Evolutionary conservation across 1,284 basidiomycete genomes (phyloP).

Genomic region (Ceratobasidium sp.): DNA sequence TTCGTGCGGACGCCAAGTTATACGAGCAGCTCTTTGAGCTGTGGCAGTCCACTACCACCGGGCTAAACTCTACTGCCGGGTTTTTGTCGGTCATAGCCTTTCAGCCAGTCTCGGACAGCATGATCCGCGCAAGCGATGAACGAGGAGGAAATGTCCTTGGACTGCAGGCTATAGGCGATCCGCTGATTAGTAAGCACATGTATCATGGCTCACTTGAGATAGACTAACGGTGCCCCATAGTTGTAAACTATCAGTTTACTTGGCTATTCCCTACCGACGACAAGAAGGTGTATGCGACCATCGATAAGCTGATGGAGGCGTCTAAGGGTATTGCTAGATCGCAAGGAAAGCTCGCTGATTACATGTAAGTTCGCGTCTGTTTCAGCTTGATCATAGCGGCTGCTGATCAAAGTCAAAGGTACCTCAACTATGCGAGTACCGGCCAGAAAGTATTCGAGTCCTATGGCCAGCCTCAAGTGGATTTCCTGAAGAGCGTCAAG

Average conservation of each 20-base stretch:
- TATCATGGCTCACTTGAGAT: not conserved
- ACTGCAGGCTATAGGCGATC: not conserved
- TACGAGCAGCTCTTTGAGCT: constrained; percentile 1
- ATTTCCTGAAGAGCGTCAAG: no score
- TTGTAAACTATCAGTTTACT: constrained; percentile 16
- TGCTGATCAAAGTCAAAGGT: not conserved
- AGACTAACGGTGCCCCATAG: not conserved
- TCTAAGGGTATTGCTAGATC: constrained; percentile 3
- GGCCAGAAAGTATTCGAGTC: constrained; percentile 1
- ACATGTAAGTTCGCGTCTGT: not conserved
- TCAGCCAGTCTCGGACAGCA: constrained; percentile 13
- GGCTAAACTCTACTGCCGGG: constrained; percentile 6
- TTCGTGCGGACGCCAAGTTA: not conserved
- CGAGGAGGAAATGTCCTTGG: constrained; percentile 17
- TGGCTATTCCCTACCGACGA: not conserved
- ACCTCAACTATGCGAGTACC: constrained; percentile 5
- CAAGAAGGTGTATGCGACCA: not conserved
- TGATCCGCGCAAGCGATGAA: constrained; percentile 13
- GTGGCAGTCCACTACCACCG: not conserved
- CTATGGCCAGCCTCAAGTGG: no score
- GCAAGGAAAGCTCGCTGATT: constrained; percentile 4
- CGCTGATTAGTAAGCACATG: not conserved
- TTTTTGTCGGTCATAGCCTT: not conserved
- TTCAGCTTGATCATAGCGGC: not conserved
- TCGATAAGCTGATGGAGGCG: not conserved